Evolutionary conservation across 768 basidiomycete genomes (phyloP).

Genomic region (Kondoa subrosea): DNA sequence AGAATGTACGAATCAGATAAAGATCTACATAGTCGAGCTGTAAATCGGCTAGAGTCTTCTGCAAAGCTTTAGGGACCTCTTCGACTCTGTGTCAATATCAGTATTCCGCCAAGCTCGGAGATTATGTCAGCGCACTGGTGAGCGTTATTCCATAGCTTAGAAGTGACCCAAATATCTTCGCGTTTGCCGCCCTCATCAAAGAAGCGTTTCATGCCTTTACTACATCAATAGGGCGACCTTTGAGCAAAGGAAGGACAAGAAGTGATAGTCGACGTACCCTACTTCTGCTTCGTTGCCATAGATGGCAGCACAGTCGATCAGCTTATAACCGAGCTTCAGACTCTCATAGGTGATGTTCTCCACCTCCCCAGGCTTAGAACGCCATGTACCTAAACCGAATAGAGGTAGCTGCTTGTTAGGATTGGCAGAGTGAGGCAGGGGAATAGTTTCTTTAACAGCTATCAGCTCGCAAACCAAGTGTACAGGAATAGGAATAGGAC

Average conservation of each 20-base stretch:
- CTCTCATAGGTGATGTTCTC: conserved; percentile 11
- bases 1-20: conserved; percentile 11
- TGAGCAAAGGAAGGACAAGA: no score
- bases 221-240: background rate
- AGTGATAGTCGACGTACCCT: conserved; percentile 11
- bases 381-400: conserved; percentile 12
- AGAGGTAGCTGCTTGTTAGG: conserved; percentile 1
- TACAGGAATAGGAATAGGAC: no score
- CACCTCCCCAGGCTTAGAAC: conserved; percentile 11
- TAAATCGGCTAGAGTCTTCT: conserved; percentile 17
- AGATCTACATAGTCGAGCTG: conserved; percentile 14
- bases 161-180: conserved; percentile 19
- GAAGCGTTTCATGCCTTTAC: background rate
- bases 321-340: conserved; percentile 13
- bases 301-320: conserved; percentile 16
- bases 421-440: background rate
- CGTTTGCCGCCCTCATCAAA: background rate
- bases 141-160: conserved; percentile 10
- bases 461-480: no score
- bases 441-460: no score
- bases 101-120: background rate
- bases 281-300: conserved; percentile 19
- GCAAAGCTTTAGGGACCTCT: conserved; percentile 13
- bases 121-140: background rate
- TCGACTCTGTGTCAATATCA: conserved; percentile 11